Conservation (phyloP, 2,329 filamentous ascomycete genomes). For the Monosporascus sp. region DNA sequence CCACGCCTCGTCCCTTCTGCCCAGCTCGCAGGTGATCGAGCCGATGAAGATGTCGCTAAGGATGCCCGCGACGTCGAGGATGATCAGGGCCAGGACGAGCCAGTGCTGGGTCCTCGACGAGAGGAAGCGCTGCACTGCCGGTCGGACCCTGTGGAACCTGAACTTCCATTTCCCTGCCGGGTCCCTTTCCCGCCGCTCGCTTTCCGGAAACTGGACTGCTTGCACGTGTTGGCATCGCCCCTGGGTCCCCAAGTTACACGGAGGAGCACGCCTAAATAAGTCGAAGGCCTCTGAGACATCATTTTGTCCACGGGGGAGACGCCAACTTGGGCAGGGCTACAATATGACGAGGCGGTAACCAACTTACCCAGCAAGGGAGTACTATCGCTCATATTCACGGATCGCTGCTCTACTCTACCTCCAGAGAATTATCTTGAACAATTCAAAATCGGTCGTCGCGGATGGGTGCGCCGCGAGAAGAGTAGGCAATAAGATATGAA, state of each 20-base stretch:
- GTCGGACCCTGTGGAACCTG: constrained; percentile 6
- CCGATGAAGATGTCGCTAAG: constrained; percentile 43
- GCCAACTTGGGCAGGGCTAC: neutral
- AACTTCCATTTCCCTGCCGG: constrained; percentile 4
- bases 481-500: neutral
- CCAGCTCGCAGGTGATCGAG: constrained; percentile 42
- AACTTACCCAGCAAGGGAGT: constrained; percentile 19
- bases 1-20: constrained; percentile 34
- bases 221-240: neutral
- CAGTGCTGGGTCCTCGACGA: constrained; percentile 39
- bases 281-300: no score
- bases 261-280: neutral
- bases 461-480: neutral
- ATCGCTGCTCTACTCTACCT: neutral
- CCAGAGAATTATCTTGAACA: no score
- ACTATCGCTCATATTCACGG: constrained; percentile 12
- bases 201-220: constrained; percentile 5
- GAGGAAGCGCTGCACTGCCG: constrained; percentile 17
- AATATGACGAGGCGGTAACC: neutral
- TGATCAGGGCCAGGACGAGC: constrained; percentile 36
- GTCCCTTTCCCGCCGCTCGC: neutral
- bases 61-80: constrained; percentile 40
- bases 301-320: no score
- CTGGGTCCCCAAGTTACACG: neutral
- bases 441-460: no score